A percentile compares a stretch with the other conserved stretches of the same genome.
Evolutionary conservation across 176 grass and related monocot species (phyloP).

Genomic region (Juncus effusus): DNA sequence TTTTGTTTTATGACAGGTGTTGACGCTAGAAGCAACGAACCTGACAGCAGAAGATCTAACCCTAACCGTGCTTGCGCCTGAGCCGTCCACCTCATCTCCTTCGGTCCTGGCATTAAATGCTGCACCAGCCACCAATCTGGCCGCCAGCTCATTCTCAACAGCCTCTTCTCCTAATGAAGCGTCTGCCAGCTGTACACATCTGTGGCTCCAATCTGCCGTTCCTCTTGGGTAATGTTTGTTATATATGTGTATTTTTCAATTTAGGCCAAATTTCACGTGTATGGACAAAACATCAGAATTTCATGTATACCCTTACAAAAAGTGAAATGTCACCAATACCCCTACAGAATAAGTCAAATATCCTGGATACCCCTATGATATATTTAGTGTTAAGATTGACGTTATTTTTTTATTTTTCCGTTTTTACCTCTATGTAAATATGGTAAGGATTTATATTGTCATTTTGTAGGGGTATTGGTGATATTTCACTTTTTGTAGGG

Average conservation of each 20-base stretch:
- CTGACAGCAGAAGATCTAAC: constrained; percentile 88
- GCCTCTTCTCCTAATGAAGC: constrained; percentile 44
- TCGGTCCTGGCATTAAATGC: constrained; percentile 82
- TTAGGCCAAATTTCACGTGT: not conserved
- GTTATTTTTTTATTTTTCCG: too few relatives aligned
- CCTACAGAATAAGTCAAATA: too few relatives aligned
- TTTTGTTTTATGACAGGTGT: constrained; percentile 50
- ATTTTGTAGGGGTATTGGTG: too few relatives aligned
- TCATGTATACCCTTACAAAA: too few relatives aligned
- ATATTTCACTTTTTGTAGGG: too few relatives aligned
- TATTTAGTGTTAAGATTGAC: too few relatives aligned
- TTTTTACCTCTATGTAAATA: too few relatives aligned
- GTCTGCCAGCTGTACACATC: constrained; percentile 74
- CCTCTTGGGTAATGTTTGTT: constrained; percentile 74
- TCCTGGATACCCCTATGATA: too few relatives aligned
- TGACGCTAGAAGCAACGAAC: constrained; percentile 97
- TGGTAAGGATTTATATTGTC: too few relatives aligned
- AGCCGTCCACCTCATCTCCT: constrained; percentile 65
- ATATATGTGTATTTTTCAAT: not conserved
- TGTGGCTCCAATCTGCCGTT: constrained; percentile 93
- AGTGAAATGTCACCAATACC: too few relatives aligned
- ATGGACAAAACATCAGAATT: too few relatives aligned
- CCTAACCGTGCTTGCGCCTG: constrained; percentile 86
- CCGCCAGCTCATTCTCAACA: constrained; percentile 42
- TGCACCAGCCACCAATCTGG: constrained; percentile 50